Base-by-base conservation (phyloP, 2,329 filamentous ascomycete species). In the Achaetomium macrosporum region DNA sequence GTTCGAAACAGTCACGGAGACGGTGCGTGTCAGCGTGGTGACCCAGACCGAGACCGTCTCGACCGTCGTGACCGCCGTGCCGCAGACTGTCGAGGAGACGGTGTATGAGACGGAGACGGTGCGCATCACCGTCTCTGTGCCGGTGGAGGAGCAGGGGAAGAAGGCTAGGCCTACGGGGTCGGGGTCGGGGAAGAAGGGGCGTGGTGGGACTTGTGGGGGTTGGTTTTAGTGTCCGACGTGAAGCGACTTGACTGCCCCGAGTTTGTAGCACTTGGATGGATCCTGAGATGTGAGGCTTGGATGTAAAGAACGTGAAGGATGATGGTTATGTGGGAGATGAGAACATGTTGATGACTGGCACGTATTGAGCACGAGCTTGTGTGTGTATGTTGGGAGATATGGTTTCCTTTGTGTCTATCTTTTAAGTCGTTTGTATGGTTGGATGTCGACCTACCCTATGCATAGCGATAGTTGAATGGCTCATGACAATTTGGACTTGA, bases 1-100 rank as follows among this genome's bases (percentile, higher is more conserved):
- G 13, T 58, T 58, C 19, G 64, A 65, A 54, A 64, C 62, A 10
- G 48, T 64, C 42, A 62, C 62, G 15, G 61, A 65, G 57, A 65
- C 61, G 12, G 59, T 66, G 7, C 53, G 51, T 1, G 59, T 64
- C 46, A 63, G 58, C 35, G 53, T 60, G 19, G 53, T 59, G 31
- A 58, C 60, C 1, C 43, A 56, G 31, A 59, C 60, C 1, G 57
- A 62, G 54, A 63, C 61, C 5, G 57, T 54, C 5, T 59, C 54
- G 20, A 53, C 42, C 12, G 50, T 58, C 10, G 58, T 57, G 13
- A 61, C 58, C 5, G 57, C 59, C 19, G 40, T 59, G 5, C 57
- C 57, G 17, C 50, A 53, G 41, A 58, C 58, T 3, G 55, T 59
- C 4, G 58, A 60, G 55, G 62, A 61, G 53, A 60, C 55, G 42